Base-by-base conservation (phyloP, 1,284 basidiomycete genomes). In the Ceratobasidium sp. region DNA sequence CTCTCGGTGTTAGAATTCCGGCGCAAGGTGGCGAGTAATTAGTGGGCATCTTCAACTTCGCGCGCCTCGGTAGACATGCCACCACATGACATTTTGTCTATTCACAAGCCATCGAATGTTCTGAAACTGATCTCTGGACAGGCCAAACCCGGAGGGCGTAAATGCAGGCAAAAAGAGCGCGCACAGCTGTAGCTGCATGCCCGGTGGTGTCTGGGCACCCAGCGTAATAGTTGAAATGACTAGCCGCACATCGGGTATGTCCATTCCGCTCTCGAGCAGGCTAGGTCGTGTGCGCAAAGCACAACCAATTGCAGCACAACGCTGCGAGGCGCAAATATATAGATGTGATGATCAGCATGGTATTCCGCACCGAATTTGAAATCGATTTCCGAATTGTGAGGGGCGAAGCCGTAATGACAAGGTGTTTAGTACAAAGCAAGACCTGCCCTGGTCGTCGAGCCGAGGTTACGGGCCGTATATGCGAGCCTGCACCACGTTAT, bases 41-140 rank as follows among this genome's bases (percentile, higher is more conserved):
- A 62, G 44, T 30, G 27, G 12, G 23, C 57, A 59, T 50, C 18
- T 18, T 55, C 95, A 92, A 79, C 91, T 86, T 77, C 90, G 89
- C 78, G 89, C 78, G 92, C 92, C 82, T 92, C 94, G 78, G 85
- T 85, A 82, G 93, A 16, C 30, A 30, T 30, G 27, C 57, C 18
- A 30, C 33, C 57, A 60, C 57, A 8, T 57, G 12, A 41, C 44
- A 69, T 10, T 35, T 35, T 65, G 44, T 30, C 44, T 55, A 69
- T 70, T 57, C 75, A 75, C 44, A 65, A 16, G 46, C 44, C 57
- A 60, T 59, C 44, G n/a, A 67, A 35, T 54, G 8, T 35, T n/a
- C 52, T 60, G 55, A 50, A 27, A 41, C 68, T 50, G 46, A 20
- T 33, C 35, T 35, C 27, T 46, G 48, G 65, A 54, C 27, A 30